A percentile compares a stretch with the other conserved stretches of the same genome.
These are phyloP conservation scores for Lactarius akahatsu DNA, from an alignment of 768 basidiomycete genomes.

Conservation along the genomic window DNA sequence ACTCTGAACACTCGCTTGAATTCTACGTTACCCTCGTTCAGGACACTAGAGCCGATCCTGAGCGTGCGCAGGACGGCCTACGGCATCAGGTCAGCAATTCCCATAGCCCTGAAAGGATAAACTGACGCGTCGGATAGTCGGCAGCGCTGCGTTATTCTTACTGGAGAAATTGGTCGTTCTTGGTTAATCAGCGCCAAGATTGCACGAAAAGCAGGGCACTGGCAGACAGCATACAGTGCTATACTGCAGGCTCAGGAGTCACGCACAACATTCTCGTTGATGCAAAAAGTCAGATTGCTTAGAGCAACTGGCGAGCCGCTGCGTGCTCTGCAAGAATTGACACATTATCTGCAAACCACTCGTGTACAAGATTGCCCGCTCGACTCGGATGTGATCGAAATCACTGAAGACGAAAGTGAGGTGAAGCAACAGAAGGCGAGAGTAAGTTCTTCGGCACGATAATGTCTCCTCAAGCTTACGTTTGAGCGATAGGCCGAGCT, in stretches of 20 bases:
- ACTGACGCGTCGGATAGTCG: slow-evolving; percentile 10
- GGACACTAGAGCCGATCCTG: slow-evolving; percentile 82
- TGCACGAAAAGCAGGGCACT: slow-evolving; percentile 91
- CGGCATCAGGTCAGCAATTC: slow-evolving; percentile 44
- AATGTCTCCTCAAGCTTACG: not conserved
- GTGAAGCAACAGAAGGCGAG: slow-evolving; percentile 65
- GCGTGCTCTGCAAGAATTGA: slow-evolving; percentile 83
- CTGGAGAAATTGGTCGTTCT: slow-evolving; percentile 59
- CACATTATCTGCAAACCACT: slow-evolving; percentile 59
- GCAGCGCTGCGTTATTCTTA: slow-evolving; percentile 16
- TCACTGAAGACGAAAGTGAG: slow-evolving; percentile 55
- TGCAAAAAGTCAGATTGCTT: slow-evolving; percentile 87
- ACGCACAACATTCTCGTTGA: slow-evolving; percentile 71
- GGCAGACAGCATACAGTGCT: slow-evolving; percentile 96
- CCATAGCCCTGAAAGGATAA: not conserved
- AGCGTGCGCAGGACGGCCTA: slow-evolving; percentile 89
- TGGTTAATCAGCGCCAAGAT: slow-evolving; percentile 97
- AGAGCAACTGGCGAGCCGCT: slow-evolving; percentile 76
- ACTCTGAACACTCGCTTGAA: slow-evolving; percentile 66
- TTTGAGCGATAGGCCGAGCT: slow-evolving; percentile 57
- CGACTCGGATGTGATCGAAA: slow-evolving; percentile 48
- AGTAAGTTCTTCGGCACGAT: slow-evolving; percentile 39
- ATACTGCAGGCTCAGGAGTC: slow-evolving; percentile 83
- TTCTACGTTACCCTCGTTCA: slow-evolving; percentile 82
- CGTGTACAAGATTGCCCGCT: slow-evolving; percentile 28